Conservation (phyloP, 1,284 basidiomycete species). For the Sporisorium exsertum region DNA sequence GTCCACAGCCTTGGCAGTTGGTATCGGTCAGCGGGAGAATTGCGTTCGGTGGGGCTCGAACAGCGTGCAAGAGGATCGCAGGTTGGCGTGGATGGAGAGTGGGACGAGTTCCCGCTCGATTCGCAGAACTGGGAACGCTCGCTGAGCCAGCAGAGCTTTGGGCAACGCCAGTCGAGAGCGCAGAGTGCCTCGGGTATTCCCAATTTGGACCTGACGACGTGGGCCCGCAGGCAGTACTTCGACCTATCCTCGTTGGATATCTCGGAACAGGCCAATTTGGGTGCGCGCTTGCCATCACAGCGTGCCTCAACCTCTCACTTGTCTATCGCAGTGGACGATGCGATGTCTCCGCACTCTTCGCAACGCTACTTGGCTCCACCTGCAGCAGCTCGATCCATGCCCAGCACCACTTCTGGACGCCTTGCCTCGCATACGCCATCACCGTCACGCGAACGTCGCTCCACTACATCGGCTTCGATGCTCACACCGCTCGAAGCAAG, state of each 20-base stretch:
- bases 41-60: not conserved
- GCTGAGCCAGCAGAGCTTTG: constrained; percentile 34
- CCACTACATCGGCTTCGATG: not conserved
- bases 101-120: constrained; percentile 53
- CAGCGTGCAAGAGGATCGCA: constrained; percentile 28
- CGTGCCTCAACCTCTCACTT: not conserved
- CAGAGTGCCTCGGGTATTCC: constrained; percentile 28
- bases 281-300: not conserved
- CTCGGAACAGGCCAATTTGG: not conserved
- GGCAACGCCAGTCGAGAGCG: constrained; percentile 10
- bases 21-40: constrained; percentile 43
- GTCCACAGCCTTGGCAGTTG: constrained; percentile 46
- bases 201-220: constrained; percentile 20
- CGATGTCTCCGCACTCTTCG: not conserved
- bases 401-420: constrained; percentile 9
- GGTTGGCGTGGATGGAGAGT: constrained; percentile 43
- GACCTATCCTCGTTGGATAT: constrained; percentile 5
- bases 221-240: constrained; percentile 22
- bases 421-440: constrained; percentile 7
- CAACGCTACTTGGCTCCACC: constrained; percentile 27
- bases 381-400: constrained; percentile 31
- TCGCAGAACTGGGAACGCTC: constrained; percentile 46
- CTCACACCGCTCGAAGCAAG: constrained; percentile 11
- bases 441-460: constrained; percentile 19
- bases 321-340: constrained; percentile 6